Evolutionary conservation across 2,329 filamentous ascomycete species (phyloP).

Genomic region (Beauveria pseudobassiana): DNA sequence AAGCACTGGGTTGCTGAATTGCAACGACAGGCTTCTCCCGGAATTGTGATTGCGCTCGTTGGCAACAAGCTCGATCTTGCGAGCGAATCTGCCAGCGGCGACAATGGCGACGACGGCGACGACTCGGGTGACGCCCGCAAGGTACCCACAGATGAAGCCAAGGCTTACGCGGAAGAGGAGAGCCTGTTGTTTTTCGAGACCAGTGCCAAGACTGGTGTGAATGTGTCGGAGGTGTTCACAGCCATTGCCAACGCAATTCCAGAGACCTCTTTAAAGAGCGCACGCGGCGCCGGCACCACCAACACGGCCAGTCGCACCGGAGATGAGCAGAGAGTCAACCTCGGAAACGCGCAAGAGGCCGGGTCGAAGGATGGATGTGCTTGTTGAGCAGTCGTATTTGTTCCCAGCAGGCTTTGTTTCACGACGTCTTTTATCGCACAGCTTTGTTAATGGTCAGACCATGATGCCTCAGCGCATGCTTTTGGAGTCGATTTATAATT

Average conservation of each 20-base stretch:
- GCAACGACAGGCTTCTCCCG: conserved; percentile 89
- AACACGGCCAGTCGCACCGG: conserved; percentile 49
- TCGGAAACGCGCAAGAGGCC: conserved; percentile 64
- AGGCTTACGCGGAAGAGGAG: conserved; percentile 91
- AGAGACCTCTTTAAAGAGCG: conserved; percentile 89
- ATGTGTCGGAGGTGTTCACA: conserved; percentile 93
- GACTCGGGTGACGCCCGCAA: conserved; percentile 72
- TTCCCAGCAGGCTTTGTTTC: conserved; percentile 7
- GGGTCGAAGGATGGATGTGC: conserved; percentile 87
- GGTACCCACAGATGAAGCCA: conserved; percentile 83
- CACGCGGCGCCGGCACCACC: conserved; percentile 63
- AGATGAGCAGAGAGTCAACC: conserved; percentile 72
- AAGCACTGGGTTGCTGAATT: conserved; percentile 99
- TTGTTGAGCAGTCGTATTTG: conserved; percentile 46
- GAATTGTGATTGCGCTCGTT: conserved; percentile 93
- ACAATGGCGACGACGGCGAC: conserved; percentile 49
- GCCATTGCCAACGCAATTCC: conserved; percentile 98
- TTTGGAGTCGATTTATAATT: conserved; percentile 8
- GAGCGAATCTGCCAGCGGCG: conserved; percentile 45
- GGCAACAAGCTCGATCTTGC: conserved; percentile 95
- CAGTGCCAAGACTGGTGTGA: conserved; percentile 90
- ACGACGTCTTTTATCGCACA: conserved; percentile 6
- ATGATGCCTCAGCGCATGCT: conserved; percentile 9
- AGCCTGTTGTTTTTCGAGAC: conserved; percentile 94
- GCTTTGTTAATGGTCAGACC: conserved; percentile 7